These are phyloP conservation scores for Xylariaceae sp. DNA, from an alignment of 2,329 filamentous ascomycete species.

Conservation along the genomic window DNA sequence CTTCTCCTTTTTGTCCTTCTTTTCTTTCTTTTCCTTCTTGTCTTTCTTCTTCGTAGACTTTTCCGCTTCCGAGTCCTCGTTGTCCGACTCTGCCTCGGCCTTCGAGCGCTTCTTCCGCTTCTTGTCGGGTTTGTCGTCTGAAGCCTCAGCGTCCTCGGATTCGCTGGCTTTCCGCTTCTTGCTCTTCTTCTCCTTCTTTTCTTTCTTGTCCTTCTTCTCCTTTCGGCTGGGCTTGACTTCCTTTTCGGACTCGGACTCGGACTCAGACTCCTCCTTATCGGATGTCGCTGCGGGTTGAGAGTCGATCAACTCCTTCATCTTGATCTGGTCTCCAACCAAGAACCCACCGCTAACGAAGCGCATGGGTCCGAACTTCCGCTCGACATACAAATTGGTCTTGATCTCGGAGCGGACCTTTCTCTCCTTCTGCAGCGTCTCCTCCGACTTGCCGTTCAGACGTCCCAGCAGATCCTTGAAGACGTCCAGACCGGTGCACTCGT, in stretches of 20 bases:
- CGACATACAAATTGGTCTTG: constrained; percentile 68
- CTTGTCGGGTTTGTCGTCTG: constrained; percentile 34
- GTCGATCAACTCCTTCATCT: constrained; percentile 33
- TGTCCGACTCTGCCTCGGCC: constrained; percentile 17
- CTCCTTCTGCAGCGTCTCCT: constrained; percentile 66
- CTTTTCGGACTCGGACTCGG: constrained; percentile 3
- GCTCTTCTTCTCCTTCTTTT: neutral
- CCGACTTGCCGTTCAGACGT: constrained; percentile 80
- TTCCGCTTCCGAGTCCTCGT: constrained; percentile 23
- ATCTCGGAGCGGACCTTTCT: constrained; percentile 62
- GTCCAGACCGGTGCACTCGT: constrained; percentile 78
- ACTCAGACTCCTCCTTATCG: constrained; percentile 38
- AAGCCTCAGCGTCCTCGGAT: constrained; percentile 31
- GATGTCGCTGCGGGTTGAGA: constrained; percentile 32
- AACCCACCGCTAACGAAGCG: constrained; percentile 85
- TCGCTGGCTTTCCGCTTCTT: constrained; percentile 40
- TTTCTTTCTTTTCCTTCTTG: constrained; percentile 19
- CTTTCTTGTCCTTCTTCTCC: constrained; percentile 37
- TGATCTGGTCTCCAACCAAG: constrained; percentile 52
- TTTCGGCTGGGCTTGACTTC: constrained; percentile 30
- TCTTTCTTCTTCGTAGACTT: constrained; percentile 26
- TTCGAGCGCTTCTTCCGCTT: constrained; percentile 36
- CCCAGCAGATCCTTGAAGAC: constrained; percentile 83
- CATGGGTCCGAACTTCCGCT: constrained; percentile 72
- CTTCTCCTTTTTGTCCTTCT: constrained; percentile 25